Percentiles rank a stretch among this genome's conserved stretches.
Evolutionary conservation across 306 rosid genomes (phyloP).

Genomic region (Mimosa pudica): DNA sequence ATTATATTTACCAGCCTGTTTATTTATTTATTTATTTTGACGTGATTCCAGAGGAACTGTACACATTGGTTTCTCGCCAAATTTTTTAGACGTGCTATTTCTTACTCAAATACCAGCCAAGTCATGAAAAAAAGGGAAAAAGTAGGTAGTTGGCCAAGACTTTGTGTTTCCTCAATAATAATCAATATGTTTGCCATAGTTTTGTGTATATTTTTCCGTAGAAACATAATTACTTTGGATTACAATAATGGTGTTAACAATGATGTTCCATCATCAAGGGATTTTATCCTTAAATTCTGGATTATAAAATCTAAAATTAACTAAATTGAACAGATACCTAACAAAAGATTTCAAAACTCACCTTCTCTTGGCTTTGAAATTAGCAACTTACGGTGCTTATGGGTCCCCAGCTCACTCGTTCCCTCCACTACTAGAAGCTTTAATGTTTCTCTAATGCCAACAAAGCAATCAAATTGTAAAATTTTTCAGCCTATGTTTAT

Average conservation of each 20-base stretch:
- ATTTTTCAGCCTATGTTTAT: neutral
- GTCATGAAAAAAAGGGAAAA: conserved; percentile 34
- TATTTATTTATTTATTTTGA: neutral
- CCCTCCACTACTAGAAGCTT: neutral
- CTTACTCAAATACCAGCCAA: neutral
- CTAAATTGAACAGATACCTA: too few relatives aligned
- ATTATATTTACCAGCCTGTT: conserved; percentile 29
- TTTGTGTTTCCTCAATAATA: conserved; percentile 26
- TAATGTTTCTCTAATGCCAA: neutral
- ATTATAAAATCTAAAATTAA: too few relatives aligned
- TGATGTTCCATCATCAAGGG: neutral
- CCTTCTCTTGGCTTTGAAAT: neutral
- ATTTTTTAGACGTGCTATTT: neutral
- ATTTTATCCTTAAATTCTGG: neutral
- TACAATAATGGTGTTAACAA: conserved; percentile 15
- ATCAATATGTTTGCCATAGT: conserved; percentile 12
- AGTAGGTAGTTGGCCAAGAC: neutral
- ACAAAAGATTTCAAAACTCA: neutral
- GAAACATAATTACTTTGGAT: neutral
- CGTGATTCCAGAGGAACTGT: conserved; percentile 31
- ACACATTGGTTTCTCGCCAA: conserved; percentile 17
- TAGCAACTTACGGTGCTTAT: too few relatives aligned
- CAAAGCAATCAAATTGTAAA: neutral
- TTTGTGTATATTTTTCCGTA: conserved; percentile 2
- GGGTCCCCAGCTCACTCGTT: neutral